phyloP scores from a whole-genome alignment of 78 protist species.

The Dictyostelium citrinum region DNA sequence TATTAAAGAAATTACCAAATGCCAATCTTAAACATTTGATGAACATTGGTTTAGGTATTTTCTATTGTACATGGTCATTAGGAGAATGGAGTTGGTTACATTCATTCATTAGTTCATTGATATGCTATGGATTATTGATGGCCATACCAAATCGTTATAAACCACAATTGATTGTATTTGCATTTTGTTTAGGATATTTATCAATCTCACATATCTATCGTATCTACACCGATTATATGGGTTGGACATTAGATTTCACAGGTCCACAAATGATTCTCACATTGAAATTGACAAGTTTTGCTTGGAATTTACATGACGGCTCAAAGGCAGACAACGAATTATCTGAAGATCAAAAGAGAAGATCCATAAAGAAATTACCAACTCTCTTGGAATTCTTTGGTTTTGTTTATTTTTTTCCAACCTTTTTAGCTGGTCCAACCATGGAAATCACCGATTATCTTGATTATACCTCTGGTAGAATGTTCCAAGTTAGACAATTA shows the following conservation, averaged over 20 bases:
- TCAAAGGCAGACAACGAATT: slow-evolving; percentile 30
- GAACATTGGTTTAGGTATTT: slow-evolving; percentile 41
- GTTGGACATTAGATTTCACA: slow-evolving; percentile 76
- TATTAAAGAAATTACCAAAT: slow-evolving; percentile 40
- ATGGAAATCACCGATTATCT: slow-evolving; percentile 82
- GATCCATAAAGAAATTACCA: slow-evolving; percentile 74
- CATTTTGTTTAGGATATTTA: slow-evolving; percentile 49
- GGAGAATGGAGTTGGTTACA: slow-evolving; percentile 74
- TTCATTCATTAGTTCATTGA: slow-evolving; percentile 33
- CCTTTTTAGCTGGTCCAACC: slow-evolving; percentile 86
- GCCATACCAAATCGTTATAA: slow-evolving; percentile 26
- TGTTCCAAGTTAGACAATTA: slow-evolving; percentile 18
- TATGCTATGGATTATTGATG: slow-evolving; percentile 22
- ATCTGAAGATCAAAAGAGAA: slow-evolving; percentile 52
- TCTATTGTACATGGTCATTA: slow-evolving; percentile 31
- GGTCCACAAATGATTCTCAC: slow-evolving; percentile 84
- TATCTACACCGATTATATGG: slow-evolving; percentile 65
- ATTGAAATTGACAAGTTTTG: slow-evolving; percentile 70
- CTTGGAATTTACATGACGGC: slow-evolving; percentile 83
- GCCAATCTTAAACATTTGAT: slow-evolving; percentile 40
- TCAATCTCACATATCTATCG: slow-evolving; percentile 64
- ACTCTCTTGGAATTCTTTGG: slow-evolving; percentile 77
- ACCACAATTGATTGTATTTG: slow-evolving; percentile 52
- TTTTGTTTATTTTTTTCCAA: slow-evolving; percentile 80
- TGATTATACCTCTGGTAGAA: slow-evolving; percentile 16